Conservation (phyloP, 441 rosid species). For the Macaranga tanarius region DNA sequence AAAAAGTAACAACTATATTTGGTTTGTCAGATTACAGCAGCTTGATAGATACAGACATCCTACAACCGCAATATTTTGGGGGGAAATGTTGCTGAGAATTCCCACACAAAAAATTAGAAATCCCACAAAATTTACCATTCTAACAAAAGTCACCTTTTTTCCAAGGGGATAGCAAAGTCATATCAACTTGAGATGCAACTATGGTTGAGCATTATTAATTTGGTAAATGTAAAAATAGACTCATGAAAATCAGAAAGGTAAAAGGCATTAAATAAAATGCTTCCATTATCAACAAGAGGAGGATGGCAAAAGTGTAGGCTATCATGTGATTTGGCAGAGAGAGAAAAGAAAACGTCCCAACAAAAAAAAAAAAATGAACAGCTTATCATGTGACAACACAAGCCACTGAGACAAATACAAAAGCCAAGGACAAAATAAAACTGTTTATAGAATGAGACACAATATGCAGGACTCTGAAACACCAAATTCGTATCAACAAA, state of each 20-base stretch:
- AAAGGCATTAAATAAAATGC: not conserved
- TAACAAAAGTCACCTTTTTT: not conserved
- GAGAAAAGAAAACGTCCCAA: not conserved
- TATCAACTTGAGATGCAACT: not conserved
- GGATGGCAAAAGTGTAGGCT: not conserved
- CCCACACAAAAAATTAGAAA: not conserved
- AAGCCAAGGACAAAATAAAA: not conserved
- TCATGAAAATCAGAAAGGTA: not conserved
- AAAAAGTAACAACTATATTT: not conserved
- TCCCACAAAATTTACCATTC: not conserved
- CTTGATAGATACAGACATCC: not conserved
- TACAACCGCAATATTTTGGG: not conserved
- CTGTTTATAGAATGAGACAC: not conserved
- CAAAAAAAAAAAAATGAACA: not conserved
- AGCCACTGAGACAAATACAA: constrained; percentile 2
- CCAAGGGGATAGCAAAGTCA: not conserved
- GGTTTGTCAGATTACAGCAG: not conserved
- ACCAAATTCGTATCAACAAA: not conserved
- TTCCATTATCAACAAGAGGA: not conserved
- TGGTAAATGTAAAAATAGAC: not conserved
- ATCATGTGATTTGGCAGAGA: not conserved
- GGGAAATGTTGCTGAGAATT: not conserved
- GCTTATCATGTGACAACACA: constrained; percentile 3
- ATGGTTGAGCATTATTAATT: not conserved
- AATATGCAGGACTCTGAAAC: not conserved